Evolutionary conservation across 768 basidiomycete genomes (phyloP).

Genomic region (Lactarius deliciosus): DNA sequence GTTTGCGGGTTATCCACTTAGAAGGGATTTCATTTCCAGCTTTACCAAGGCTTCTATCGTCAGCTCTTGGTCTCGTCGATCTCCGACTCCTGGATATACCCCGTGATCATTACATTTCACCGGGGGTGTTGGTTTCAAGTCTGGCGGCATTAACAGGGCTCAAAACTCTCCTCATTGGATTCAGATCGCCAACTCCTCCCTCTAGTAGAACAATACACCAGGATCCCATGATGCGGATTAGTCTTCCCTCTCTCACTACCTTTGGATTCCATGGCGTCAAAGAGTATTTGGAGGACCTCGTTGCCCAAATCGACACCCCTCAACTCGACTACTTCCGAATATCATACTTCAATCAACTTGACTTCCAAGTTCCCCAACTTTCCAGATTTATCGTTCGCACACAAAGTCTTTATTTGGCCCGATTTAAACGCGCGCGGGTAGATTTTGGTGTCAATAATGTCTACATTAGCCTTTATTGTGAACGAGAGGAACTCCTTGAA

Average conservation of each 20-base stretch:
- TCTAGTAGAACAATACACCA: too few species aligned
- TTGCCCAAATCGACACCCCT: background rate
- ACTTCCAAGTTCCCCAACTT: background rate
- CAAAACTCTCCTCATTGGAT: background rate
- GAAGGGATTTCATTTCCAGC: conserved; percentile 3
- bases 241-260: conserved; percentile 6
- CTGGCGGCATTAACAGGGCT: background rate
- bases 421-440: background rate
- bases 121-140: background rate
- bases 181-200: background rate
- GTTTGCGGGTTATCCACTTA: background rate
- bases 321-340: background rate
- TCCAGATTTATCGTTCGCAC: background rate
- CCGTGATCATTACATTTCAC: background rate
- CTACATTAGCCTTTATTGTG: background rate
- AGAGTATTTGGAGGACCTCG: conserved; percentile 9
- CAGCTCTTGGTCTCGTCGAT: conserved; percentile 3
- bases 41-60: background rate
- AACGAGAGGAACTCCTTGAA: background rate
- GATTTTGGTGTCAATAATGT: background rate
- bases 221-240: background rate
- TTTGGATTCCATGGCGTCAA: background rate
- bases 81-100: conserved; percentile 6
- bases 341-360: conserved; percentile 1
- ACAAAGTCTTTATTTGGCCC: background rate